Conservation (phyloP, 2,329 filamentous ascomycete species). For the Colletotrichum navitas region DNA sequence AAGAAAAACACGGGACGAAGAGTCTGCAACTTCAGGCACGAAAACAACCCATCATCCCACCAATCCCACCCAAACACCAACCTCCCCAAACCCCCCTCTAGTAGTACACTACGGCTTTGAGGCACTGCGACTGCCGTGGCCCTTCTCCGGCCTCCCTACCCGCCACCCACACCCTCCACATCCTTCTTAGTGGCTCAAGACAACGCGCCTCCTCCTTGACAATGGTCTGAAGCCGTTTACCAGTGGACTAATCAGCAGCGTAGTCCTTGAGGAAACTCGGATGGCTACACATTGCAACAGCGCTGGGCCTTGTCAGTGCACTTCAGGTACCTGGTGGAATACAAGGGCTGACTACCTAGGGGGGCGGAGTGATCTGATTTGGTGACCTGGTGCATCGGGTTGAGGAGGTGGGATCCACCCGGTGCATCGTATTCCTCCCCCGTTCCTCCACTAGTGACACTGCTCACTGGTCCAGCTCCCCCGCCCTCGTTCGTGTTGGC, state of each 20-base stretch:
- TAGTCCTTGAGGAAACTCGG: background rate
- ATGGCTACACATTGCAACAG: constrained; percentile 3
- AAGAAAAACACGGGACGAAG: constrained; percentile 12
- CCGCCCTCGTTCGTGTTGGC: constrained; percentile 35
- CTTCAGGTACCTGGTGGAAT: background rate
- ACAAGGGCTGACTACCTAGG: background rate
- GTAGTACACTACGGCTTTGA: constrained; percentile 26
- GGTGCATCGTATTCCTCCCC: constrained; percentile 37
- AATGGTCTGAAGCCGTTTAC: constrained; percentile 20
- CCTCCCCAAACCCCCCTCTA: too few relatives aligned
- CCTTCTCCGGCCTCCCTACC: constrained; percentile 2
- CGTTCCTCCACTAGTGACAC: constrained; percentile 13
- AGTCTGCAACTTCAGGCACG: constrained; percentile 8
- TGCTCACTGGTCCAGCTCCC: constrained; percentile 9
- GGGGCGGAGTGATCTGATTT: background rate
- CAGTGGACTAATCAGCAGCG: constrained; percentile 3
- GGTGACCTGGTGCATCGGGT: constrained; percentile 12
- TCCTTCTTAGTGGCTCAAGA: constrained; percentile 7
- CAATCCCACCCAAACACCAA: background rate
- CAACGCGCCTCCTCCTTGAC: constrained; percentile 3
- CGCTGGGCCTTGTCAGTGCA: background rate
- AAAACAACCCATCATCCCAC: constrained; percentile 2
- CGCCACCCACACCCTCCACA: constrained; percentile 10
- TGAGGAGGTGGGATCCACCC: constrained; percentile 29
- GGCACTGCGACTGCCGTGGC: constrained; percentile 25